phyloP scores from a whole-genome alignment of 2,329 filamentous ascomycete species.

The Penicillium sp. region DNA sequence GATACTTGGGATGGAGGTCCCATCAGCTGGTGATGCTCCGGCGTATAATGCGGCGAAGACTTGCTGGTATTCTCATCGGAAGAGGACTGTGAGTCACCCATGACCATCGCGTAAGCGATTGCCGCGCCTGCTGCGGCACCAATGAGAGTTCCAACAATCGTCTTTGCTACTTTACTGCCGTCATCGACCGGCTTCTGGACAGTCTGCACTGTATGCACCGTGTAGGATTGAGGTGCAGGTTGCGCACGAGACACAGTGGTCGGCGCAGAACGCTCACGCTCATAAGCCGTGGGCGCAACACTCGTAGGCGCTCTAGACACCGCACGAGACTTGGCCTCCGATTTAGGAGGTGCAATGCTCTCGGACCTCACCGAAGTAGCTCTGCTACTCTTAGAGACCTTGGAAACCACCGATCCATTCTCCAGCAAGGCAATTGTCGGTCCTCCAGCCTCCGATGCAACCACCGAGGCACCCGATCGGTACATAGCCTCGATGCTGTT shows the following conservation, averaged over 20 bases:
- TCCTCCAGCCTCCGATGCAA: constrained; percentile 29
- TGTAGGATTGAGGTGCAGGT: constrained; percentile 25
- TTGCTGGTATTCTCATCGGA: constrained; percentile 18
- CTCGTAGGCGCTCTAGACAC: constrained; percentile 21
- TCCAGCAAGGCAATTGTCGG: constrained; percentile 39
- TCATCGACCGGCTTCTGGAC: constrained; percentile 35
- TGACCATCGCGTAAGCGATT: constrained; percentile 71
- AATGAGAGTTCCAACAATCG: constrained; percentile 72
- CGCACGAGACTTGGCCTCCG: constrained; percentile 30
- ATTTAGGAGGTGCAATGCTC: constrained; percentile 30
- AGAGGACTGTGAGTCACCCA: constrained; percentile 49
- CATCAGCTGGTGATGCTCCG: constrained; percentile 26
- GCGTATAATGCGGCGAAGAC: constrained; percentile 25
- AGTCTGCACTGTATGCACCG: constrained; percentile 23
- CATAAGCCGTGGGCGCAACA: neutral
- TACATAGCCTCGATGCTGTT: constrained; percentile 81
- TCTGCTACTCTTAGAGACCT: constrained; percentile 31
- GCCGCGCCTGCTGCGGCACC: constrained; percentile 77
- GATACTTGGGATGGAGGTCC: constrained; percentile 24
- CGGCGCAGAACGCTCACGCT: constrained; percentile 11
- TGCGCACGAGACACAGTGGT: constrained; percentile 24
- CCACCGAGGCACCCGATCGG: constrained; percentile 36
- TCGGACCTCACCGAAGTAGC: constrained; percentile 27
- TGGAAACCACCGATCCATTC: constrained; percentile 40
- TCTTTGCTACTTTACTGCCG: constrained; percentile 54